Conservation (phyloP, 257 asterid species). For the Avicennia marina region DNA sequence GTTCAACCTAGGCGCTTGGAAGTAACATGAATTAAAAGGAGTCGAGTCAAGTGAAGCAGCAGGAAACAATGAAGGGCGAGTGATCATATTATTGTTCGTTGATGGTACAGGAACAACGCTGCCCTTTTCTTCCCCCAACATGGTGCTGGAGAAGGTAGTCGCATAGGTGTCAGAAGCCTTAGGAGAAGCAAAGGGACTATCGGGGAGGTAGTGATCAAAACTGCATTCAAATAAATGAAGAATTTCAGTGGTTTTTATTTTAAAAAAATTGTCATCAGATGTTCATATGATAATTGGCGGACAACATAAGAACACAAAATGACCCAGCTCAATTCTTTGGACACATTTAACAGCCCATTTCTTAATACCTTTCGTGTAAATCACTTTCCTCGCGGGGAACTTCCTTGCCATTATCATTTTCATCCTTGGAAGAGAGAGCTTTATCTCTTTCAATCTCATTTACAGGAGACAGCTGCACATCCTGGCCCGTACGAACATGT, state of each 20-base stretch:
- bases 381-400: neutral
- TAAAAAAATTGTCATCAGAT: too few relatives aligned
- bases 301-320: too few relatives aligned
- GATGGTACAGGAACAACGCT: neutral
- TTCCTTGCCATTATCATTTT: neutral
- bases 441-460: neutral
- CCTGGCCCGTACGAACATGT: too few relatives aligned
- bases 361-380: too few relatives aligned
- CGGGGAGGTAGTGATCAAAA: neutral
- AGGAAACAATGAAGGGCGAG: neutral
- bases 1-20: neutral
- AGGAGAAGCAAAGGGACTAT: neutral
- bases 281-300: too few relatives aligned
- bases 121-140: neutral
- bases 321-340: too few relatives aligned
- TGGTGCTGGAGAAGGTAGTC: neutral
- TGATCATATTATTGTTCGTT: neutral
- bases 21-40: neutral
- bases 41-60: neutral
- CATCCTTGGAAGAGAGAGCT: too few relatives aligned
- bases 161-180: neutral
- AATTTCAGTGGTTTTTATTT: neutral
- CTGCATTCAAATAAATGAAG: neutral
- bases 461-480: neutral
- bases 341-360: neutral